Evolutionary conservation across 2,329 filamentous ascomycete species (phyloP).

Genomic region (Aureobasidium subglaciale): DNA sequence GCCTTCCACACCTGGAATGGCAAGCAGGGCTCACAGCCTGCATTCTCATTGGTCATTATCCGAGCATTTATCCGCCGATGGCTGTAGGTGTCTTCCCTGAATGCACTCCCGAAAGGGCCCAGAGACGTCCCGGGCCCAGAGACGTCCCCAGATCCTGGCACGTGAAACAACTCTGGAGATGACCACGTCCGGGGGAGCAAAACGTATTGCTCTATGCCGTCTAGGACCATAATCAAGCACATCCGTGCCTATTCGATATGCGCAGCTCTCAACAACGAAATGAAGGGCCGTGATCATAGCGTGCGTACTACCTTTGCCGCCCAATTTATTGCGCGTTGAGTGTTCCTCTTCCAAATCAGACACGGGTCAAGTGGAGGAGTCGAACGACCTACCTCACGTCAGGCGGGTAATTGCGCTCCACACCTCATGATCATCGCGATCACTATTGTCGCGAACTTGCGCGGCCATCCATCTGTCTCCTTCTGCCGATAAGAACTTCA

Average conservation of each 20-base stretch:
- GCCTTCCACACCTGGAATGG: not conserved
- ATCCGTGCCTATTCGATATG: not conserved
- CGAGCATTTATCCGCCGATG: conserved; percentile 10
- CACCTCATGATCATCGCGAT: not conserved
- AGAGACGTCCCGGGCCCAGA: not conserved
- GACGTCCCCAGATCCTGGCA: conserved; percentile 9
- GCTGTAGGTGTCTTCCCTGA: not conserved
- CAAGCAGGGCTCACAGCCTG: not conserved
- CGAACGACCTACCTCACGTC: not conserved
- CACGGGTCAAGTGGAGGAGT: not conserved
- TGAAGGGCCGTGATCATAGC: not conserved
- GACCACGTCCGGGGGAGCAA: conserved; percentile 7
- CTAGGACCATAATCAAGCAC: not conserved
- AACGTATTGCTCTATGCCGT: not conserved
- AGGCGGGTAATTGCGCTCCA: conserved; percentile 11
- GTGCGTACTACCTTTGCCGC: not conserved
- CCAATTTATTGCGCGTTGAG: not conserved
- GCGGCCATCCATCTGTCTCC: not conserved
- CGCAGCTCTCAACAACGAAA: not conserved
- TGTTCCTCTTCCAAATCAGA: not conserved
- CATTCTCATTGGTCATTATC: conserved; percentile 6
- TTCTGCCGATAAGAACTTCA: not conserved
- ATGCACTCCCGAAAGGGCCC: not conserved
- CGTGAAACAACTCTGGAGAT: conserved; percentile 9
- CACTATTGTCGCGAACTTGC: not conserved